phyloP scores from a whole-genome alignment of 306 rosid species.

The Vicia faba region DNA sequence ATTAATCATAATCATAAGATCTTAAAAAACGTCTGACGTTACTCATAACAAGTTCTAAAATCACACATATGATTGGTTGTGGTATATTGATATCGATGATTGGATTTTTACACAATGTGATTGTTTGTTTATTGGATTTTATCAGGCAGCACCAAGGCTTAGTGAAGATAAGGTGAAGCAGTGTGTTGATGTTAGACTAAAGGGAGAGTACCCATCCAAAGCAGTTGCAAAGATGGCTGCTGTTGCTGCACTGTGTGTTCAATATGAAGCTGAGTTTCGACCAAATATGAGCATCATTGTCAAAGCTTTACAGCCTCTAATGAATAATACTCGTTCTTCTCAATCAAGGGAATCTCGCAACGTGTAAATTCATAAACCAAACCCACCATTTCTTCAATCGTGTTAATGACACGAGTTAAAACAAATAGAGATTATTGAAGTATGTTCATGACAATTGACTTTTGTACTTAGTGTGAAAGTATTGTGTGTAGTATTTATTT shows the following conservation, averaged over 20 bases:
- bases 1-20: no score
- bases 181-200: slow-evolving; percentile 71
- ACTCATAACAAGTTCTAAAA: no score
- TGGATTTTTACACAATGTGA: slow-evolving; percentile 33
- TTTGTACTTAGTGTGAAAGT: slow-evolving; percentile 5
- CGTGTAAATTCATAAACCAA: slow-evolving; percentile 42
- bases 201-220: slow-evolving; percentile 72
- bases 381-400: slow-evolving; percentile 26
- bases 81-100: no score
- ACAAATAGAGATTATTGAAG: no score
- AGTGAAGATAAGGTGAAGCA: slow-evolving; percentile 85
- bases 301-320: slow-evolving; percentile 70
- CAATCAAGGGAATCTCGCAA: slow-evolving; percentile 45
- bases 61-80: background rate
- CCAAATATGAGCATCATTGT: slow-evolving; percentile 82
- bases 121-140: slow-evolving; percentile 33
- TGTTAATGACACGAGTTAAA: background rate
- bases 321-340: slow-evolving; percentile 54
- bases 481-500: slow-evolving; percentile 8
- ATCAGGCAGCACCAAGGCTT: slow-evolving; percentile 80
- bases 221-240: slow-evolving; percentile 88
- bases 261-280: slow-evolving; percentile 77
- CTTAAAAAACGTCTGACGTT: no score
- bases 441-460: background rate
- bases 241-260: slow-evolving; percentile 79